Base-by-base conservation (phyloP, 495 filamentous ascomycete genomes). In the Daldinia bambusicola region DNA sequence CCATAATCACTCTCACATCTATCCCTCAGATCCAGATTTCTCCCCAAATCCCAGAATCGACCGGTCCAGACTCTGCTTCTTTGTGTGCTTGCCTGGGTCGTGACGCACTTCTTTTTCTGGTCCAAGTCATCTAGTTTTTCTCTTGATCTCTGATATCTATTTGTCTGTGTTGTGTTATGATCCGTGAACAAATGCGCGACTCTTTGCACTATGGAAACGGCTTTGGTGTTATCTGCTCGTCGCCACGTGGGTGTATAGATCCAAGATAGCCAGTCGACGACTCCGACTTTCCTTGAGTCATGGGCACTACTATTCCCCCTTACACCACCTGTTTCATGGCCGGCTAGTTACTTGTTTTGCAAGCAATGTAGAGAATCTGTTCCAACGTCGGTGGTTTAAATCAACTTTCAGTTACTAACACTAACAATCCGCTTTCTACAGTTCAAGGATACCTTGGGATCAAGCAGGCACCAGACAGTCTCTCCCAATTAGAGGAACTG, bases 331-430 rank as follows among this genome's bases (percentile, higher is more conserved):
- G 55, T 68, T 68, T 65, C 55, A 73, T 22, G 34, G 31, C 55
- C 64, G 41, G 56, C 51, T 69, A 61, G 60, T 34, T 63, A 56
- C 57, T 66, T 52, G 55, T 48, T 61, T 52, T 51, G 48, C 41
- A 30, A n/a, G 34, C 22, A 53, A 53, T 56, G 55, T 69, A 72
- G 60, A 72, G 57, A 67, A 31, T 9, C 38, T 61, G 50, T 57
- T 55, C 18, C 48, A 13, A 61, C 31, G 41, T 37, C 22, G n/a
- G 41, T 50, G 63, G 45, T 61, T 61, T 41, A 58, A 66, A 1
- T 18, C 57, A 66, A 52, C 52, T 63, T 66, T 73, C 66, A 45
- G 65, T 61, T 73, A 69, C 36, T 55, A 45, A n/a, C 55, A 73
- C 70, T 73, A 69, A 73, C 57, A 32, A 30, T 66, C 55, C 40